Conservation (phyloP, 305 asterid genomes). For the Rubia balearica region DNA sequence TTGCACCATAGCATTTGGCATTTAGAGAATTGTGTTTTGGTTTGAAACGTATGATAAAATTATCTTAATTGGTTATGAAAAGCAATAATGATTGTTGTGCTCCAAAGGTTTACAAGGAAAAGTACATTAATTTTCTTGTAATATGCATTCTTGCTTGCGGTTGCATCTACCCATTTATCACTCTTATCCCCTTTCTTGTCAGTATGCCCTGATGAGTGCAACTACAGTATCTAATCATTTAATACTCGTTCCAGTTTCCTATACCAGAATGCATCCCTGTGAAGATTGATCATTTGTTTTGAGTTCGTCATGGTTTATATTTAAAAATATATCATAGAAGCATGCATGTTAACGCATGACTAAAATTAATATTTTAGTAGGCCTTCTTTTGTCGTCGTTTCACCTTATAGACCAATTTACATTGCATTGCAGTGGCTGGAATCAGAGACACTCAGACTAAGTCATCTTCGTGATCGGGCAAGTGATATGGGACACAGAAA, state of each 20-base stretch:
- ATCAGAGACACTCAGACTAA: conserved; percentile 72
- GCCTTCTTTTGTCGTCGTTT: not conserved
- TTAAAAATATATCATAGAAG: not conserved
- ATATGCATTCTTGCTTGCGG: not conserved
- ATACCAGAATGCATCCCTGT: not conserved
- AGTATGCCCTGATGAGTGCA: not conserved
- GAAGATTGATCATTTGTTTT: not conserved
- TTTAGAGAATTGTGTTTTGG: not conserved
- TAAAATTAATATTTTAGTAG: not conserved
- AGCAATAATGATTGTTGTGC: not conserved
- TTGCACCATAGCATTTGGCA: not conserved
- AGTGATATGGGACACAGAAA: conserved; percentile 95
- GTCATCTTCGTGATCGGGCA: conserved; percentile 98
- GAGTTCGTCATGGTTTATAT: not conserved
- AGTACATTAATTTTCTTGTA: not conserved
- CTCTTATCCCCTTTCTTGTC: not conserved
- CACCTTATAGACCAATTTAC: conserved; percentile 10
- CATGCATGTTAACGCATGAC: conserved; percentile 1
- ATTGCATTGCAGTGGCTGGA: conserved; percentile 85
- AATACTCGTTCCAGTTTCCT: not conserved
- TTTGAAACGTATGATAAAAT: not conserved
- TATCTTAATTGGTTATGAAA: not conserved
- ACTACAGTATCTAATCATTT: not conserved
- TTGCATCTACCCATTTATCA: not conserved
- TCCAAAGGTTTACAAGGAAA: not conserved